Base-by-base conservation (phyloP, 129 eudicot species). In the Tagetes erecta region DNA sequence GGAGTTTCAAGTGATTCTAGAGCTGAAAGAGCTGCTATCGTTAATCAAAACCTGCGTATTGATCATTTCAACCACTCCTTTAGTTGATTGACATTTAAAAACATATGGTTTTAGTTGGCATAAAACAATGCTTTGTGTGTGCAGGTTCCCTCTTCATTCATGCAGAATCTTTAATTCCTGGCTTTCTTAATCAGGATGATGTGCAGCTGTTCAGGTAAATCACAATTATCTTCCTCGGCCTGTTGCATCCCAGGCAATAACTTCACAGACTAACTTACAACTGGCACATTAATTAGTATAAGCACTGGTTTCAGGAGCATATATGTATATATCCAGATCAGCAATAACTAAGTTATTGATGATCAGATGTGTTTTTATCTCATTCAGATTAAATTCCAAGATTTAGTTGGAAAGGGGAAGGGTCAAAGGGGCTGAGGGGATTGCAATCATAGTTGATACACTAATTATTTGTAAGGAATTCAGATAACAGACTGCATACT, bases 111-210 rank as follows among this genome's bases (percentile, higher is more conserved):
- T 60, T 79, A 64, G 27, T 45, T 75, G 67, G 42, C 27, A 79
- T 83, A 70, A 78, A 67, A 41, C 41, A 78, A 5, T 38, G 39
- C 47, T 68, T 76, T 87, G 81, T 64, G 14, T 80, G 70, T 82
- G 86, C 75, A 95, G 99, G 96, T 87, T 86, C 95, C 75, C 70
- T 95, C 64, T 74, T 88, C 79, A 82, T 87, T 80, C 97, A 95
- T 84, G 97, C 99, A n/a, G 95, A 87, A 72, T 91, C 97, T 68
- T 75, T 95, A 76, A 83, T 84, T 79, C 97, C 97, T 49, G 67
- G 83, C 65, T 95, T 82, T 80, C 73, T 95, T 75, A 88, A 83
- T 71, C 95, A 95, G 80, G 99, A 95, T 45, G 99, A 95, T 64
- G 86, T 85, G 67, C 96, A 95, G 73, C 96, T 95, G 47, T 80